phyloP scores from a whole-genome alignment of 768 basidiomycete genomes.

The Tephrocybe sp. region DNA sequence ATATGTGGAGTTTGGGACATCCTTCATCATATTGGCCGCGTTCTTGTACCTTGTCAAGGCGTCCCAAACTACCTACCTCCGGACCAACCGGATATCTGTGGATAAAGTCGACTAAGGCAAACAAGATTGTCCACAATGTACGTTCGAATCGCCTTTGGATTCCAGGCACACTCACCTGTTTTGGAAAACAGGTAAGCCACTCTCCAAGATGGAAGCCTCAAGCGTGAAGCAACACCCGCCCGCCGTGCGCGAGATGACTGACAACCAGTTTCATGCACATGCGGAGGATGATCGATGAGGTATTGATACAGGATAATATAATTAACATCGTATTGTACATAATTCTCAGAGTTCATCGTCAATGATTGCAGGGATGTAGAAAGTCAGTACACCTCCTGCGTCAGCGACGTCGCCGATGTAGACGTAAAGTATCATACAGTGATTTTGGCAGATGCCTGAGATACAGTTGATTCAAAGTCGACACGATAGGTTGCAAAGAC shows the following conservation, averaged over 20 bases:
- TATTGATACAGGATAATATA: no score
- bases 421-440: constrained; percentile 86
- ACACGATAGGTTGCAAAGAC: constrained; percentile 23
- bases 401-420: constrained; percentile 82
- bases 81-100: not conserved
- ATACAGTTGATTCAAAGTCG: not conserved
- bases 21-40: constrained; percentile 34
- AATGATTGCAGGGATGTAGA: constrained; percentile 81
- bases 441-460: constrained; percentile 76
- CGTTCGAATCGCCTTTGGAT: not conserved
- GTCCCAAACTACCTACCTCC: constrained; percentile 21
- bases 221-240: no score
- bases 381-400: constrained; percentile 83
- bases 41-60: constrained; percentile 37
- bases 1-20: constrained; percentile 43
- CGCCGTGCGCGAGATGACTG: no score
- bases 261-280: no score
- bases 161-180: not conserved
- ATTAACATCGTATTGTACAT: no score
- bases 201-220: no score
- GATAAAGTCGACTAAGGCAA: constrained; percentile 11
- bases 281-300: no score
- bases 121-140: not conserved
- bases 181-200: no score
- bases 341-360: constrained; percentile 40